Evolutionary conservation across 805 yeast genomes (phyloP), one percentile per base, ranked within the genome.

Genomic region (Wickerhamomyces tratensis): DNA sequence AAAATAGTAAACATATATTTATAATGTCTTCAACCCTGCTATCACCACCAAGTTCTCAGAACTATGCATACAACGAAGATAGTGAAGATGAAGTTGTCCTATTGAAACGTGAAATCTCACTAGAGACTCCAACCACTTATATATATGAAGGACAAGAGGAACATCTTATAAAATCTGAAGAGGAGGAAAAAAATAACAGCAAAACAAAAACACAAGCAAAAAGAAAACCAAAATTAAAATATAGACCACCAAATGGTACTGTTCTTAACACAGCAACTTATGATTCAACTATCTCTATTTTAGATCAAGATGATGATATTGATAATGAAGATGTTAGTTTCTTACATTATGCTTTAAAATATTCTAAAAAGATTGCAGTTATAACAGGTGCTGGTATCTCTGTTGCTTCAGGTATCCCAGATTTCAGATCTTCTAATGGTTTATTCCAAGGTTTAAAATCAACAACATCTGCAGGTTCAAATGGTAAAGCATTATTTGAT

Each of bases 361-460:
- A 81, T 49, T 69, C 89, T 30, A 75, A 71, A 48, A 72, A 73
- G 47, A 65, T 81, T 30, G 70, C 86, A 3, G 74, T 82, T 29
- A 71, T 88, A 29, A 76, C 89, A 1, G 97, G 97, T 10, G 97
- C 97, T 14, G 96, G 96, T 4, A 76, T 86, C 15, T 86, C 95
- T 11, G 93, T 89, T 42, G 82, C 84, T 29, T 86, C 95, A 1
- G 96, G 96, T 5, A 88, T 87, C 35, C 96, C 96, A 5, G 93
- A 83, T 53, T 83, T 87, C 56, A 65, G 96, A 56, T 83, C 94
- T 7, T 74, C 86, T 1, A 66, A 78, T 46, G 95, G 95, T 2
- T 68, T 88, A 39, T 86, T 88, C 56, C 74, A 76, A 43, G 74
- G 76, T 12, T 59, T 77, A 35, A 64, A 67, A 36, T 49, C 56